A percentile compares a stretch with the other conserved stretches of the same genome.
Conservation (phyloP, 805 yeast species). For the Kazachstania viticola region DNA sequence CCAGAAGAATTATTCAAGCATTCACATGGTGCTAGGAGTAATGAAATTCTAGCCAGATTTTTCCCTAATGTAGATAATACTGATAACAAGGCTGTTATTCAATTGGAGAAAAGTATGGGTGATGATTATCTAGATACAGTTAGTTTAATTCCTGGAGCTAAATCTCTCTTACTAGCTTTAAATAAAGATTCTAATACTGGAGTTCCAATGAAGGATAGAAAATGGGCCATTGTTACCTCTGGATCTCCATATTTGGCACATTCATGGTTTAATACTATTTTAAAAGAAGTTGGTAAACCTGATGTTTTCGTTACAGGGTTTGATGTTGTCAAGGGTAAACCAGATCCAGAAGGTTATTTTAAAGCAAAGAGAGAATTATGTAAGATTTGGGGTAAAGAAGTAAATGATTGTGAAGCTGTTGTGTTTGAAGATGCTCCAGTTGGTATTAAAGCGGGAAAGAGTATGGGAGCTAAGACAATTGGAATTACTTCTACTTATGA, state of each 20-base stretch:
- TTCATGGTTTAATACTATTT: conserved; percentile 48
- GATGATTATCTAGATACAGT: conserved; percentile 56
- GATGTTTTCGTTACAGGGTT: conserved; percentile 71
- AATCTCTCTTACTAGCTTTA: conserved; percentile 40
- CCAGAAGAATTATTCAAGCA: conserved; percentile 52
- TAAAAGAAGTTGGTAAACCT: conserved; percentile 49
- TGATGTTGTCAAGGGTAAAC: conserved; percentile 62
- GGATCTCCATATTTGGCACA: conserved; percentile 64
- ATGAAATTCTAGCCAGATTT: conserved; percentile 53
- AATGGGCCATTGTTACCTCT: conserved; percentile 78
- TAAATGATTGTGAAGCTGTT: conserved; percentile 27
- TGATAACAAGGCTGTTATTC: conserved; percentile 37
- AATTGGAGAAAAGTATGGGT: conserved; percentile 53
- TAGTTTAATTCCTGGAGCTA: conserved; percentile 58
- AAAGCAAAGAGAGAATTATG: conserved; percentile 47
- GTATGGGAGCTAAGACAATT: conserved; percentile 62
- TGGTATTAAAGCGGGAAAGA: conserved; percentile 67
- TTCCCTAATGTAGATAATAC: conserved; percentile 56
- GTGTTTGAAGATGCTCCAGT: conserved; percentile 84
- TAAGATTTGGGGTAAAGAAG: conserved; percentile 15
- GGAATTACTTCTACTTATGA: conserved; percentile 69
- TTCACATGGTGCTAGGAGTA: conserved; percentile 68
- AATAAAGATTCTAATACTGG: conserved; percentile 25
- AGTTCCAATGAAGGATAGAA: conserved; percentile 24
- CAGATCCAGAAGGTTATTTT: conserved; percentile 69